Evolutionary conservation across 257 asterid genomes (phyloP), one percentile per base, ranked within the genome.

Genomic region (Jaltomata sinuosa): DNA sequence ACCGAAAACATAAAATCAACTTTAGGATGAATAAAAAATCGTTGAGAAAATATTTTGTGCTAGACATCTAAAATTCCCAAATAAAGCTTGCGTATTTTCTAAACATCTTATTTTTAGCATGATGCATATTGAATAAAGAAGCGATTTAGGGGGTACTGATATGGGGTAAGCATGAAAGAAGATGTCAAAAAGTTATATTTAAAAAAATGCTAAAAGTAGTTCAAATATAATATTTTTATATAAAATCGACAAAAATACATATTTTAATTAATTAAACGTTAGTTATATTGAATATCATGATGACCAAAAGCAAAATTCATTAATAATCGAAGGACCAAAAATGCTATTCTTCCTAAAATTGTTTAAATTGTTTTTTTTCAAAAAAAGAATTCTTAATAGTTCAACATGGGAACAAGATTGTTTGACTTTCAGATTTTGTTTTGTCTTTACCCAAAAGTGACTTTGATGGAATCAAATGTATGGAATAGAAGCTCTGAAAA

Each of bases 401-500:
- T 27, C 54, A 8, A 45, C 16, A 1, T 45, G 25, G 5, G 59
- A 27, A 25, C 81, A 76, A 77, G 6, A 49, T 77, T 49, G 62
- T 77, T 77, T 77, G 82, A 77, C 81, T 77, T 9, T 77, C 29
- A 27, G 62, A 77, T 9, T 77, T 77, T 77, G 29, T 77, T 11
- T 71, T 77, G 62, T 77, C 82, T 27, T 18, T 68, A 77, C 82
- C 5, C 9, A 16, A 49, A 38, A 49, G 78, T 52, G 84, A 22
- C 81, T 87, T 88, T 49, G 84, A 80, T 74, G 81, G 68, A 89
- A 88, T 79, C 81, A 64, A 88, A 38, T 76, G 54, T 72, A 80
- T 47, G 84, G 90, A 94, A 91, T 88, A 77, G 93, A 91, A 88
- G 88, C 87, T 83, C 76, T 82, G 88, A 80, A 83, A 85, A 67